A percentile compares a stretch with the other conserved stretches of the same genome.
phyloP scores from a whole-genome alignment of 1,139 yeast genomes.

The Protomyces gravidus region DNA sequence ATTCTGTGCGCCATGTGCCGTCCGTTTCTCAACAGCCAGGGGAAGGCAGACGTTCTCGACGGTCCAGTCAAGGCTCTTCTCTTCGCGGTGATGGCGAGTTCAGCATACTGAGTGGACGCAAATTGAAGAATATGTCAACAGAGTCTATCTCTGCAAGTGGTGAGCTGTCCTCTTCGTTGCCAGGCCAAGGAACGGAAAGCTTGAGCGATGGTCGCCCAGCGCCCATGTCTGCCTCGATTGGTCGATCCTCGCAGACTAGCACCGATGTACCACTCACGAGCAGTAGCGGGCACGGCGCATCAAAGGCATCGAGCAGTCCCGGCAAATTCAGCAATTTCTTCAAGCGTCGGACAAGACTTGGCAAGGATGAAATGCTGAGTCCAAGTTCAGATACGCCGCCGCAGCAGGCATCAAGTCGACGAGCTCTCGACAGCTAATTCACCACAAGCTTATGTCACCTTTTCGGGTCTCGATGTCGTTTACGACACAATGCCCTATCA shows the following conservation, averaged over 20 bases:
- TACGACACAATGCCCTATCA: too few species aligned
- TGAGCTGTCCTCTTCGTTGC: neutral
- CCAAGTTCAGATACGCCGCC: too few species aligned
- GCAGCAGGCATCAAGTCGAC: too few species aligned
- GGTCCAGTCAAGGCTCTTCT: slow-evolving; percentile 9
- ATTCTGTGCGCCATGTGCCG: neutral
- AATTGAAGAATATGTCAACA: neutral
- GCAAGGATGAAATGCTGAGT: slow-evolving; percentile 2
- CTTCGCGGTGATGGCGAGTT: slow-evolving; percentile 10
- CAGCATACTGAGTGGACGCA: slow-evolving; percentile 9
- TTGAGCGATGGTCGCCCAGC: neutral
- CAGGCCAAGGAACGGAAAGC: neutral
- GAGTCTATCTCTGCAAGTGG: neutral
- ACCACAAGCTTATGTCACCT: too few species aligned
- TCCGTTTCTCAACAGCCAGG: neutral
- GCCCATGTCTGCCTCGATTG: neutral
- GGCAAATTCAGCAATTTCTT: slow-evolving; percentile 20
- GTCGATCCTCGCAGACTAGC: neutral
- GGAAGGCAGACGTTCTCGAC: slow-evolving; percentile 9
- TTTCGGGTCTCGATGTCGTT: too few species aligned
- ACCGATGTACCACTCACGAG: neutral
- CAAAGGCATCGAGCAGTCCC: slow-evolving; percentile 7
- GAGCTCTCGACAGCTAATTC: too few species aligned
- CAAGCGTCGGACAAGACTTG: slow-evolving; percentile 15
- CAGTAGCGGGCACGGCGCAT: neutral